Evolutionary conservation across 1,139 yeast genomes (phyloP).

Genomic region (Protomyces lactucae-debilis): DNA sequence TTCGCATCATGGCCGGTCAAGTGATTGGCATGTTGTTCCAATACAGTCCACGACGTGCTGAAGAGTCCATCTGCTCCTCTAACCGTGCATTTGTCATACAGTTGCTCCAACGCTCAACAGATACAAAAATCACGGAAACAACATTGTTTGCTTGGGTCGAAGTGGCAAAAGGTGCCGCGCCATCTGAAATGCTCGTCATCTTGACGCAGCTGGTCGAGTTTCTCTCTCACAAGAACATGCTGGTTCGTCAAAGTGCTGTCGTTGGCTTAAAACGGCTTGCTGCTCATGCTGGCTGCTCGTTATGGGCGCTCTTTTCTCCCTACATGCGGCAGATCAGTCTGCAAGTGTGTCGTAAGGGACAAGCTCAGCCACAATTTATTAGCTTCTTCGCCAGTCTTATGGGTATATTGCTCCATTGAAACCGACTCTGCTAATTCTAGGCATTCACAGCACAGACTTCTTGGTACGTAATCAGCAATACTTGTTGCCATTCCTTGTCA

Average conservation of each 20-base stretch:
- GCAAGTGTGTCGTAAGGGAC: conserved; percentile 75
- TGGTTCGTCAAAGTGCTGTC: conserved; percentile 53
- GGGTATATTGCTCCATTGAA: conserved; percentile 50
- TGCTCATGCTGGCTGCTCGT: conserved; percentile 19
- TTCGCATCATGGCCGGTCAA: conserved; percentile 7
- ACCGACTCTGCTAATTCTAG: conserved; percentile 63
- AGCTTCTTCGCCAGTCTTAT: conserved; percentile 50
- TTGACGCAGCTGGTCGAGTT: conserved; percentile 56
- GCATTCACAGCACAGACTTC: conserved; percentile 57
- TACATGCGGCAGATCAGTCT: conserved; percentile 46
- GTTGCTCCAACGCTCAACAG: conserved; percentile 26
- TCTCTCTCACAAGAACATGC: conserved; percentile 57
- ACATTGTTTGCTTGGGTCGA: conserved; percentile 59
- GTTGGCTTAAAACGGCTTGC: conserved; percentile 33
- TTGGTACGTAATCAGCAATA: conserved; percentile 64
- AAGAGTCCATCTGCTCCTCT: not conserved
- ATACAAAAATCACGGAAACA: conserved; percentile 51
- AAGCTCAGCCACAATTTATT: conserved; percentile 50
- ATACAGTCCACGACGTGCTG: conserved; percentile 2
- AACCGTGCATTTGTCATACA: conserved; percentile 25
- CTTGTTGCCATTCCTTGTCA: conserved; percentile 71
- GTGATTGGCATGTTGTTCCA: not conserved
- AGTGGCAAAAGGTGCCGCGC: conserved; percentile 53
- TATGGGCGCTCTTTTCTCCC: conserved; percentile 42
- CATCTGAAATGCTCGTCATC: conserved; percentile 59